phyloP scores from a whole-genome alignment of 176 grass and related monocot species.

The Triticum monococcum region DNA sequence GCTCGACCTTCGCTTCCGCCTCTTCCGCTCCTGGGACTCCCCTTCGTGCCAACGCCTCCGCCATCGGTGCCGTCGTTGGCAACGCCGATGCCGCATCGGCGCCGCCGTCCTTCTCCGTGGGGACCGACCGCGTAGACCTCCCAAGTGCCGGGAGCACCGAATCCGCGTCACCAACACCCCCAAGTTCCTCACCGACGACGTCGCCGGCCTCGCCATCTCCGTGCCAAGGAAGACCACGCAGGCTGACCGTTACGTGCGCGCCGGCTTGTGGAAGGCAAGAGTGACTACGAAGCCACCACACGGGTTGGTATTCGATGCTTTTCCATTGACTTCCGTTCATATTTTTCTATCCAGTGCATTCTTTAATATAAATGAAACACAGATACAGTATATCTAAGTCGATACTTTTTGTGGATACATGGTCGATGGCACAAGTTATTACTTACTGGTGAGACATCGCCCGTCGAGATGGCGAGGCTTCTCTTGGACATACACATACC shows the following conservation, averaged over 20 bases:
- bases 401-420: too few relatives aligned
- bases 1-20: slow-evolving; percentile 56
- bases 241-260: slow-evolving; percentile 59
- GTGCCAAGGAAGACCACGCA: slow-evolving; percentile 48
- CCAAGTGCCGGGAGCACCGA: slow-evolving; percentile 53
- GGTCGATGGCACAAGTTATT: too few relatives aligned
- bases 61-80: slow-evolving; percentile 67
- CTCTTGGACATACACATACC: too few relatives aligned
- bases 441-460: too few relatives aligned
- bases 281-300: slow-evolving; percentile 50
- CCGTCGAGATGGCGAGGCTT: too few relatives aligned
- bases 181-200: slow-evolving; percentile 90
- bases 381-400: too few relatives aligned
- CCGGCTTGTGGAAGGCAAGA: slow-evolving; percentile 46
- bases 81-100: slow-evolving; percentile 61
- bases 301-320: slow-evolving; percentile 33
- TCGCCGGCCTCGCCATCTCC: slow-evolving; percentile 71
- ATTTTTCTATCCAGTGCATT: background rate
- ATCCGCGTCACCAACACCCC: slow-evolving; percentile 86
- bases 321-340: background rate
- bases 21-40: slow-evolving; percentile 64
- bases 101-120: slow-evolving; percentile 73
- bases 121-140: slow-evolving; percentile 81
- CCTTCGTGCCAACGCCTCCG: slow-evolving; percentile 50
- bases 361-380: too few relatives aligned